Percentiles rank a stretch among this genome's conserved stretches.
These are phyloP conservation scores for Mycena polygramma DNA, from an alignment of 768 basidiomycete genomes.

Conservation along the genomic window DNA sequence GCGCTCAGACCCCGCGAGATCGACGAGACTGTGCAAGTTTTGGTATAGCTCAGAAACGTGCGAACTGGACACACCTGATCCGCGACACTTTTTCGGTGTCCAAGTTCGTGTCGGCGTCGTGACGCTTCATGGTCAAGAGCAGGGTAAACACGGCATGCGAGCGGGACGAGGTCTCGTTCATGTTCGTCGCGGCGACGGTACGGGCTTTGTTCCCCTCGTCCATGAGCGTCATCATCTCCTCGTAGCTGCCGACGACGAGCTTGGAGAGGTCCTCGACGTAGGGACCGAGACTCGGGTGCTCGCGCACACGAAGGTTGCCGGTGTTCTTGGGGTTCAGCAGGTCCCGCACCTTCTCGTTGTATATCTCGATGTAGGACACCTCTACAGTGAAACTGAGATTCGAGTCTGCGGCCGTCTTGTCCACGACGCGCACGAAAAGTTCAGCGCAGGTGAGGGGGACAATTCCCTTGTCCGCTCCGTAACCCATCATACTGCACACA, in stretches of 20 bases:
- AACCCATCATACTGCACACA: conserved; percentile 89
- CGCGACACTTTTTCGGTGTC: conserved; percentile 99
- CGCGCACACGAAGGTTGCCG: conserved; percentile 95
- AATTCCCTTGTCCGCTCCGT: conserved; percentile 96
- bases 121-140: conserved; percentile 91
- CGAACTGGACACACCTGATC: conserved; percentile 74
- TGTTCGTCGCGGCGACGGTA: conserved; percentile 98
- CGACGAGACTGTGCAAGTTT: conserved; percentile 75
- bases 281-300: conserved; percentile 96
- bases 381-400: conserved; percentile 91
- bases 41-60: not conserved
- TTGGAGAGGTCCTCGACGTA: conserved; percentile 98
- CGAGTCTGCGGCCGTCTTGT: conserved; percentile 72
- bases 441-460: conserved; percentile 96
- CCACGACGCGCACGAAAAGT: conserved; percentile 86
- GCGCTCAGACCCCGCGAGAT: conserved; percentile 96
- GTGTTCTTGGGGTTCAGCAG: conserved; percentile 97
- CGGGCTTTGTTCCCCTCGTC: conserved; percentile 99
- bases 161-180: conserved; percentile 99
- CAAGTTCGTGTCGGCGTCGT: conserved; percentile 86
- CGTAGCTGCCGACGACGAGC: conserved; percentile 90
- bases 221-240: conserved; percentile 99
- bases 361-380: conserved; percentile 99
- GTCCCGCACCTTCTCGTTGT: conserved; percentile 98
- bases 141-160: conserved; percentile 99